Percentiles rank a stretch among this genome's conserved stretches.
These are phyloP conservation scores for Leptographium procerum DNA, from an alignment of 2,329 filamentous ascomycete species.

Conservation along the genomic window DNA sequence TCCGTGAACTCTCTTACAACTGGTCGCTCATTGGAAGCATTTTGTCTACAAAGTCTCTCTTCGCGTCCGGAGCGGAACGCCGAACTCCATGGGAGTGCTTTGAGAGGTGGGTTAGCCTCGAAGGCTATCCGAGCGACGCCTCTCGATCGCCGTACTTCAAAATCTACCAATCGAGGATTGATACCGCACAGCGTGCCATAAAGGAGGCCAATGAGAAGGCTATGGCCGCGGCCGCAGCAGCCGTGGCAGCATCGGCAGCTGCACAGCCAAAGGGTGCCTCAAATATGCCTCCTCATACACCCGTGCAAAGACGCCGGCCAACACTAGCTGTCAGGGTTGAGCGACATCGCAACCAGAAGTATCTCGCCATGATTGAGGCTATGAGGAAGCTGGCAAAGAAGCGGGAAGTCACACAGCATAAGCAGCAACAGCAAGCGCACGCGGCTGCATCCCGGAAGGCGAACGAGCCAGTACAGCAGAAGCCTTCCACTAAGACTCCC, in stretches of 20 bases:
- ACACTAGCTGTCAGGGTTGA: conserved; percentile 80
- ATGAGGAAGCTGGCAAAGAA: conserved; percentile 96
- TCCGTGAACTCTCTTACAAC: conserved; percentile 91
- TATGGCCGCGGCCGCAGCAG: conserved; percentile 19
- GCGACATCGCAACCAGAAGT: conserved; percentile 72
- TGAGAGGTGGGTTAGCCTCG: conserved; percentile 86
- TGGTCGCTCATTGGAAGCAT: conserved; percentile 90
- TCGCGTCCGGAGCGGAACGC: conserved; percentile 76
- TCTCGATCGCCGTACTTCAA: conserved; percentile 93
- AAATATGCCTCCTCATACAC: conserved; percentile 24
- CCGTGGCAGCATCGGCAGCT: conserved; percentile 18
- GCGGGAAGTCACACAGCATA: conserved; percentile 72
- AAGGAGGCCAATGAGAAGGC: conserved; percentile 41
- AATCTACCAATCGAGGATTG: conserved; percentile 49
- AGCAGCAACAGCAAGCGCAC: conserved; percentile 70
- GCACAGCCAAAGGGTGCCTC: conserved; percentile 23
- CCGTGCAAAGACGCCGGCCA: conserved; percentile 49
- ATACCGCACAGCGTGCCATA: conserved; percentile 45
- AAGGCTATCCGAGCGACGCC: conserved; percentile 86
- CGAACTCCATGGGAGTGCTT: conserved; percentile 98
- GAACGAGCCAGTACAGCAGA: conserved; percentile 47
- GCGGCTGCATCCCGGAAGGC: conserved; percentile 74
- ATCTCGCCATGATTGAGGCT: conserved; percentile 79
- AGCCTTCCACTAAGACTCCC: conserved; percentile 58
- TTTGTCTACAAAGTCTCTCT: conserved; percentile 60